A percentile compares a stretch with the other conserved stretches of the same genome.
These are phyloP conservation scores for Apiospora hydei DNA, from an alignment of 2,329 filamentous ascomycete genomes.

Conservation along the genomic window DNA sequence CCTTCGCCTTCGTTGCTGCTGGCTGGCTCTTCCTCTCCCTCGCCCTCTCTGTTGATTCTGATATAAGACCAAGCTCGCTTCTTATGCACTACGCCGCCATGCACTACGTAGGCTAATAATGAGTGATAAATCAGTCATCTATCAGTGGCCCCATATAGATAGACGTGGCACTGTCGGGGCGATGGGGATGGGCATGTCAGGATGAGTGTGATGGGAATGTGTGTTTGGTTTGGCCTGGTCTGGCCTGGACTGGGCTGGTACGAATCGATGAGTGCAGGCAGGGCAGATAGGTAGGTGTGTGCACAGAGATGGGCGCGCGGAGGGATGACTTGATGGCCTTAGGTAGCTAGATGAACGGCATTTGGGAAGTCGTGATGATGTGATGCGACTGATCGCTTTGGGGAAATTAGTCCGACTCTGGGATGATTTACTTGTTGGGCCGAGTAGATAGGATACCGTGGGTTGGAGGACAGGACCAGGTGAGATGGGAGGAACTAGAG, in stretches of 20 bases:
- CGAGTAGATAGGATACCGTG: conserved; percentile 20
- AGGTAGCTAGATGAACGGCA: conserved; percentile 6
- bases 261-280: conserved; percentile 2
- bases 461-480: neutral
- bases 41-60: neutral
- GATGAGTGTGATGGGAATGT: conserved; percentile 18
- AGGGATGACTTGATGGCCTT: neutral
- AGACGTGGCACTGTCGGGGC: conserved; percentile 11
- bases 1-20: conserved; percentile 4
- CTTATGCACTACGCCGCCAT: conserved; percentile 20
- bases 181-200: neutral
- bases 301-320: conserved; percentile 13
- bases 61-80: conserved; percentile 19
- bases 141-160: conserved; percentile 16
- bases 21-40: neutral
- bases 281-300: neutral
- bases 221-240: conserved; percentile 10
- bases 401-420: conserved; percentile 18
- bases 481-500: conserved; percentile 1
- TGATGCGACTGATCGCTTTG: conserved; percentile 21
- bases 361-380: conserved; percentile 22
- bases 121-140: conserved; percentile 20
- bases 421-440: conserved; percentile 21
- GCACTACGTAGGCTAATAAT: conserved; percentile 10
- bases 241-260: neutral